Conservation (phyloP, 495 filamentous ascomycete species). For the Aspergillus wentii region DNA sequence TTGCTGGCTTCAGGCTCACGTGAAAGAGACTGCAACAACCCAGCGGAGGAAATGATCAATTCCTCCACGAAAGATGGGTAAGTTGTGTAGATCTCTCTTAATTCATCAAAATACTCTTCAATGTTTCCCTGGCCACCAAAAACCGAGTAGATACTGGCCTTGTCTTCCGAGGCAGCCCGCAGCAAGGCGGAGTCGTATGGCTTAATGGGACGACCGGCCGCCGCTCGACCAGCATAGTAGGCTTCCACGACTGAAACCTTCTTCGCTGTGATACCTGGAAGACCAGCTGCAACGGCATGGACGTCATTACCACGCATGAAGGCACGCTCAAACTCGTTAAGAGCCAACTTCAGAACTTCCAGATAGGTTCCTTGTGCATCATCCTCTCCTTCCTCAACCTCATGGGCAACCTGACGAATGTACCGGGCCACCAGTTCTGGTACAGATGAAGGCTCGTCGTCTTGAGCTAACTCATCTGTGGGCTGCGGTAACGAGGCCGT, state of each 20-base stretch:
- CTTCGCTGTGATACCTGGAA: slow-evolving; percentile 85
- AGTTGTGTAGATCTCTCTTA: slow-evolving; percentile 82
- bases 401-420: slow-evolving; percentile 77
- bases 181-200: slow-evolving; percentile 90
- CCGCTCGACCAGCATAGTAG: slow-evolving; percentile 87
- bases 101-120: slow-evolving; percentile 97
- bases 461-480: slow-evolving; percentile 94
- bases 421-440: slow-evolving; percentile 88
- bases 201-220: slow-evolving; percentile 75
- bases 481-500: slow-evolving; percentile 75
- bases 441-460: slow-evolving; percentile 94
- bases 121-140: slow-evolving; percentile 99
- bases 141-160: slow-evolving; percentile 79
- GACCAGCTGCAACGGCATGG: slow-evolving; percentile 76
- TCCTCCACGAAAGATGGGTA: slow-evolving; percentile 89
- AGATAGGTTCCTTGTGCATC: slow-evolving; percentile 76
- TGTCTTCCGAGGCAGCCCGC: slow-evolving; percentile 74
- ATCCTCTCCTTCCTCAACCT: slow-evolving; percentile 89
- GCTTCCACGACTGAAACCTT: slow-evolving; percentile 79
- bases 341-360: slow-evolving; percentile 79
- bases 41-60: slow-evolving; percentile 70
- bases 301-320: slow-evolving; percentile 96
- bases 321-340: slow-evolving; percentile 92
- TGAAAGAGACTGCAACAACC: slow-evolving; percentile 78
- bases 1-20: slow-evolving; percentile 84